phyloP scores from a whole-genome alignment of 306 rosid genomes.

The Leucaena leucocephala region DNA sequence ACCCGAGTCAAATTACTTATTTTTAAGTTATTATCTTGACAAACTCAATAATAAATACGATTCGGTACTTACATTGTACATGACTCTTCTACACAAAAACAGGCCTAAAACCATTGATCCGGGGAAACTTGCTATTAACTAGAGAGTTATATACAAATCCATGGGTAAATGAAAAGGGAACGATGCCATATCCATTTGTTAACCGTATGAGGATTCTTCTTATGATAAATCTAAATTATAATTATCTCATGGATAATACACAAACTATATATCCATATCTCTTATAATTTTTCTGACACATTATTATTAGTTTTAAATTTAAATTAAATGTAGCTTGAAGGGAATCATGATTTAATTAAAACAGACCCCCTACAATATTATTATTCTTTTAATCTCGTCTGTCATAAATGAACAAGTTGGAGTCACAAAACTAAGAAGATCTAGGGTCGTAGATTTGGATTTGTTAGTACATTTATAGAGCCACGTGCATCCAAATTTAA shows the following conservation, averaged over 20 bases:
- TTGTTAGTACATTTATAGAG: slow-evolving; percentile 5
- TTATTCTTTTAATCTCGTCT: not conserved
- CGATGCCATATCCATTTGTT: not conserved
- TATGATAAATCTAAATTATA: no score
- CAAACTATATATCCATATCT: not conserved
- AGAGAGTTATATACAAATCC: not conserved
- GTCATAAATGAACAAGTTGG: not conserved
- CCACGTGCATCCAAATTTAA: not conserved
- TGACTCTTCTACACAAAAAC: no score
- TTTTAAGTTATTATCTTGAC: no score
- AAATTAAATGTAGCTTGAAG: not conserved
- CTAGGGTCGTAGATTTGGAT: not conserved
- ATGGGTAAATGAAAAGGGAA: not conserved
- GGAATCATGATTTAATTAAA: not conserved
- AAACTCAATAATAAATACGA: no score
- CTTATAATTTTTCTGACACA: not conserved
- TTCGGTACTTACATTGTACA: no score
- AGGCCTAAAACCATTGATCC: not conserved
- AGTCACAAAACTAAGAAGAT: not conserved
- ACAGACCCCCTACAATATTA: not conserved
- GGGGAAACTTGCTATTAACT: not conserved
- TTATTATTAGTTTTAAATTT: not conserved
- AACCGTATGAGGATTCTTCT: not conserved
- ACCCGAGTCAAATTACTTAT: no score
- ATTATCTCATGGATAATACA: not conserved